These are phyloP conservation scores for Hericium coralloides DNA, from an alignment of 768 basidiomycete species.

Conservation along the genomic window DNA sequence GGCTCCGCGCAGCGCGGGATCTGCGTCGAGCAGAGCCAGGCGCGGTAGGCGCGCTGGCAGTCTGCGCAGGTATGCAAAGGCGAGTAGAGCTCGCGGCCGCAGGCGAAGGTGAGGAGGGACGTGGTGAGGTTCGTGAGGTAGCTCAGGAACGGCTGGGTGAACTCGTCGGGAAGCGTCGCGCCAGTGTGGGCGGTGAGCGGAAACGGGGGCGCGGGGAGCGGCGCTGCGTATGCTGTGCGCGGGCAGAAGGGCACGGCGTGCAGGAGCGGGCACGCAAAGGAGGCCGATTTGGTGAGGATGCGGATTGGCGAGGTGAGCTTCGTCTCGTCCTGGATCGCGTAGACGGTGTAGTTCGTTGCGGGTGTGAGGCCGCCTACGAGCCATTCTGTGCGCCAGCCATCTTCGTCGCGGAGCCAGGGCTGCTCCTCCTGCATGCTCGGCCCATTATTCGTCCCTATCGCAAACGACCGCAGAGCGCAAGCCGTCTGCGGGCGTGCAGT, in stretches of 20 bases:
- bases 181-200: conserved; percentile 37
- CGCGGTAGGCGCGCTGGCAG: conserved; percentile 64
- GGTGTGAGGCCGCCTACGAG: conserved; percentile 48
- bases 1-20: conserved; percentile 68
- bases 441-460: conserved; percentile 9
- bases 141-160: conserved; percentile 44
- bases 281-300: conserved; percentile 27
- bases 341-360: conserved; percentile 74
- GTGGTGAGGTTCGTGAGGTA: conserved; percentile 69
- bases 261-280: conserved; percentile 62
- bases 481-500: conserved; percentile 43
- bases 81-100: conserved; percentile 75
- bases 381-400: conserved; percentile 67
- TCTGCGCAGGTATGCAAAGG: conserved; percentile 69
- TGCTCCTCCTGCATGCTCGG: conserved; percentile 32
- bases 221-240: conserved; percentile 55
- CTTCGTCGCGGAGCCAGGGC: conserved; percentile 45
- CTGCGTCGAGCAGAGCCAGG: conserved; percentile 68
- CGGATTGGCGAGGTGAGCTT: conserved; percentile 16
- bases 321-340: conserved; percentile 14
- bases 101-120: conserved; percentile 63
- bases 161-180: conserved; percentile 36
- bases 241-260: conserved; percentile 73
- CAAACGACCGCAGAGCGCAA: conserved; percentile 42
- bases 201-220: conserved; percentile 44